Percentiles rank a stretch among this genome's conserved stretches.
These are phyloP conservation scores for Ogataea degrootiae DNA, from an alignment of 805 yeast genomes.

Conservation along the genomic window DNA sequence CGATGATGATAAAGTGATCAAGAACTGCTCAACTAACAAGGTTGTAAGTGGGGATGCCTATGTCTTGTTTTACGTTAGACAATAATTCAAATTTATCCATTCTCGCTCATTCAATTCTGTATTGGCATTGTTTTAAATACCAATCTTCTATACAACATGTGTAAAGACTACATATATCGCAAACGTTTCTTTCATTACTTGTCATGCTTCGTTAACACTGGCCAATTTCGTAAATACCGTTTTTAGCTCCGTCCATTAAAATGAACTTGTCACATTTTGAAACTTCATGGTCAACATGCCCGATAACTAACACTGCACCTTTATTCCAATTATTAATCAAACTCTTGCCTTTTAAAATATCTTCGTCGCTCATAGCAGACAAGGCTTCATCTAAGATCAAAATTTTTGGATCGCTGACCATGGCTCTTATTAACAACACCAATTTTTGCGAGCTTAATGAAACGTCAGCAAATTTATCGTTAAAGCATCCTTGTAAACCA, in stretches of 20 bases:
- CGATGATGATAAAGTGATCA: conserved; percentile 71
- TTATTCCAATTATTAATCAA: conserved; percentile 45
- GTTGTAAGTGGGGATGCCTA: conserved; percentile 76
- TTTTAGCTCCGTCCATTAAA: conserved; percentile 30
- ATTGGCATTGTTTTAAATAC: background rate
- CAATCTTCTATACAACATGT: too few relatives aligned
- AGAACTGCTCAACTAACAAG: conserved; percentile 41
- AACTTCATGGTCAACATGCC: conserved; percentile 79
- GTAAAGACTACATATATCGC: too few relatives aligned
- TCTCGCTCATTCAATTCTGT: background rate
- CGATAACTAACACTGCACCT: conserved; percentile 74
- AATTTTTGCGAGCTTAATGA: conserved; percentile 74
- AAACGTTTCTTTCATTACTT: background rate
- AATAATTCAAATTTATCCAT: conserved; percentile 3
- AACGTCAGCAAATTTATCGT: conserved; percentile 46
- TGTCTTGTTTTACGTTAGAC: conserved; percentile 69
- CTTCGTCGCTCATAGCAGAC: conserved; percentile 76
- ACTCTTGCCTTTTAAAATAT: conserved; percentile 50
- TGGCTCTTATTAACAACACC: conserved; percentile 67
- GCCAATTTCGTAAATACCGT: conserved; percentile 29
- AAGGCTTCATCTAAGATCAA: conserved; percentile 89
- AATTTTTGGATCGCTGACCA: conserved; percentile 72
- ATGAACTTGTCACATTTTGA: conserved; percentile 60
- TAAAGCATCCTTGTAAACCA: conserved; percentile 34
- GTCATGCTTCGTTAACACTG: conserved; percentile 2